Base-by-base conservation (phyloP, 2,329 filamentous ascomycete species). In the Trichoderma endophyticum region DNA sequence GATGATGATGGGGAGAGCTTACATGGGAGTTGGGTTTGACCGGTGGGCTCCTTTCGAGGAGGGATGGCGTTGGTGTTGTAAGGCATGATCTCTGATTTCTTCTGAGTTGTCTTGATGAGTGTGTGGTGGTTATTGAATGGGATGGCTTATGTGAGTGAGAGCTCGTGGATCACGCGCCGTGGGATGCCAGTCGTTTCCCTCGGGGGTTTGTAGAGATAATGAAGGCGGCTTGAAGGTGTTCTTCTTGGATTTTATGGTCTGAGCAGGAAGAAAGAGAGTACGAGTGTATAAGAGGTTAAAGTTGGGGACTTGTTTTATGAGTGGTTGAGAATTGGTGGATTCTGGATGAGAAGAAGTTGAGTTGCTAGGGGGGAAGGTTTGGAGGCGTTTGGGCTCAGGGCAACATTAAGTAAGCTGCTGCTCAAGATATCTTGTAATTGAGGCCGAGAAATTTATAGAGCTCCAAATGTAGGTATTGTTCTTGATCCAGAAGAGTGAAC, bases 51-150 rank as follows among this genome's bases (percentile, higher is more conserved):
- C 80, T 93, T 91, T 73, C 92, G 86, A 51, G 92, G 93, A 75
- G 92, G 89, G 71, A 96, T 96, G 21, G 93, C 91, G 4, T 91
- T 90, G 75, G 93, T 95, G 83, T 97, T 97, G 85, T 96, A 95
- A 30, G 95, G 93, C 95, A 98, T 98, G 64, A 21, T 82, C 36
- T 4, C 1, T 30, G 34, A 7, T 14, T 11, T 14, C 7, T 15
- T 15, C 7, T 39, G 9, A n/a, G 21, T 18, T 28, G 48, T 9
- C 14, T 30, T 54, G 43, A 34, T 36, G 63, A 26, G n/a, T 14
- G 63, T 34, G 30, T 61, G n/a, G 30, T 34, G 39, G 21, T 34
- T 56, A 48, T 36, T 48, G 43, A 30, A 43, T 54, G 12, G 28
- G 60, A 8, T 54, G 14, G 48, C 28, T 57, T 39, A 18, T 67